phyloP scores from a whole-genome alignment of 2,329 filamentous ascomycete genomes.

The Sclerotinia minor region DNA sequence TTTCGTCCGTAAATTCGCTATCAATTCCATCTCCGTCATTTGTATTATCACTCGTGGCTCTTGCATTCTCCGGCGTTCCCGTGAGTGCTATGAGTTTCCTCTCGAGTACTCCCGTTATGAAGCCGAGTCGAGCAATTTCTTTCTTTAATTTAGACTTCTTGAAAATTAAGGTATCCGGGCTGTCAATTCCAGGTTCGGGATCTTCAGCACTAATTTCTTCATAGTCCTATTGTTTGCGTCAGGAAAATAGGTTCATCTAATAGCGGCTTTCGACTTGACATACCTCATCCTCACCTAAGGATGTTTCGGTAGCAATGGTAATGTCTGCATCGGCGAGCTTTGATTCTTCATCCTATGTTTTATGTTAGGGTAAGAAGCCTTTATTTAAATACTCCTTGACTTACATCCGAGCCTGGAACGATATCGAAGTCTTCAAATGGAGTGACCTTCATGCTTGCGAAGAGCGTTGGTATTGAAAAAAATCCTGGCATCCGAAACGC shows the following conservation, averaged over 20 bases:
- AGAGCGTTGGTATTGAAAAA: too few relatives aligned
- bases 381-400: background rate
- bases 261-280: too few relatives aligned
- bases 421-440: background rate
- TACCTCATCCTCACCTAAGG: background rate
- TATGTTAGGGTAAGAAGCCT: background rate
- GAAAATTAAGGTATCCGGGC: too few relatives aligned
- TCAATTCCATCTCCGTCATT: background rate
- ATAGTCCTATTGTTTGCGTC: background rate
- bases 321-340: background rate
- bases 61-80: too few relatives aligned
- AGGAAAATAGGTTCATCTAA: background rate
- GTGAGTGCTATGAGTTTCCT: background rate
- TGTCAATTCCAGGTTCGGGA: background rate
- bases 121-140: background rate
- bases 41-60: background rate
- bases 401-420: background rate
- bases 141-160: background rate
- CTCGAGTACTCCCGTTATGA: background rate
- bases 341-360: background rate
- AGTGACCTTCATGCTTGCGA: too few relatives aligned
- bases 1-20: too few relatives aligned
- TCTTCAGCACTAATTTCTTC: background rate
- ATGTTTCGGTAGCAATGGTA: background rate
- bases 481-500: background rate